Evolutionary conservation across 192 early-diverging fungal genomes (phyloP).

Genomic region (Entophlyctis helioformis): DNA sequence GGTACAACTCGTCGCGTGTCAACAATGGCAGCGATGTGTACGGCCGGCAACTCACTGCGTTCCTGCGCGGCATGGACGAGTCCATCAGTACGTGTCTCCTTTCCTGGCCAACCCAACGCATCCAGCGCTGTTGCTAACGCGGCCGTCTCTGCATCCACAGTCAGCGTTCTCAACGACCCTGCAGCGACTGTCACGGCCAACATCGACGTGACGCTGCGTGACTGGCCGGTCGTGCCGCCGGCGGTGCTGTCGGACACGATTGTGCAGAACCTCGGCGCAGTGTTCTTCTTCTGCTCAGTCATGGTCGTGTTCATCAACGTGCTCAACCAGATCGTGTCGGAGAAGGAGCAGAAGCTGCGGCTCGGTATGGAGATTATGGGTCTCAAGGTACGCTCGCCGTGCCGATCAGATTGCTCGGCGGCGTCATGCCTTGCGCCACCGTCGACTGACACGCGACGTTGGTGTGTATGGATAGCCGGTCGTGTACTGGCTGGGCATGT

Average conservation of each 20-base stretch:
- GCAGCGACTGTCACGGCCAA: slow-evolving; percentile 10
- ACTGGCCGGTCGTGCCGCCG: slow-evolving; percentile 57
- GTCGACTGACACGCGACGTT: no score
- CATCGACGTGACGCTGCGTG: slow-evolving; percentile 41
- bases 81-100: slow-evolving; percentile 44
- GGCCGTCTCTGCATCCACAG: background rate
- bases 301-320: slow-evolving; percentile 53
- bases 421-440: no score
- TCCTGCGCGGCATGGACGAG: slow-evolving; percentile 58
- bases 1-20: slow-evolving; percentile 51
- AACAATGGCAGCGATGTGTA: slow-evolving; percentile 53
- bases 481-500: slow-evolving; percentile 58
- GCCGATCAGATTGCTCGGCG: no score
- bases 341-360: slow-evolving; percentile 60
- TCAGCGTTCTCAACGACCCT: slow-evolving; percentile 10
- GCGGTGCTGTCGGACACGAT: slow-evolving; percentile 37
- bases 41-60: slow-evolving; percentile 39
- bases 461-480: no score
- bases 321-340: slow-evolving; percentile 59
- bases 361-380: slow-evolving; percentile 73
- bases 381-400: no score
- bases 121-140: no score
- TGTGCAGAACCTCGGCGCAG: slow-evolving; percentile 39
- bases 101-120: no score
- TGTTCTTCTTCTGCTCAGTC: slow-evolving; percentile 43